Conservation (phyloP, 2,329 filamentous ascomycete species). For the Clarireedia hainanense region DNA sequence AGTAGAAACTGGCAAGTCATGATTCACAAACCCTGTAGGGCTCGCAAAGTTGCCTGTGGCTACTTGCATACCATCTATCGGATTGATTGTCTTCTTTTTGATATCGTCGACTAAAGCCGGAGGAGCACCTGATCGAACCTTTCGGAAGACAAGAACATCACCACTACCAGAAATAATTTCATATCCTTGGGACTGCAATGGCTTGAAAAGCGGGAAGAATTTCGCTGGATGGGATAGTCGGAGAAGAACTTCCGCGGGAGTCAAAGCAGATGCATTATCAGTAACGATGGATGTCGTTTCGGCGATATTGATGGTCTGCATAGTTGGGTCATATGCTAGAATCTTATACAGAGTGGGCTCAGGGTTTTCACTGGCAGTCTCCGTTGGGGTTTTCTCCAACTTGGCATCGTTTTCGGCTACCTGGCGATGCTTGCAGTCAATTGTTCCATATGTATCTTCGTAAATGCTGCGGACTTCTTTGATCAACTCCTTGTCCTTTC, state of each 20-base stretch:
- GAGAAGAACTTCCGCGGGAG: constrained; percentile 52
- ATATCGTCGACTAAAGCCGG: constrained; percentile 13
- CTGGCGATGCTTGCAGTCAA: constrained; percentile 28
- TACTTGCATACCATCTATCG: constrained; percentile 42
- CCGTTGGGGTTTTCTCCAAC: not conserved
- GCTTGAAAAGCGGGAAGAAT: constrained; percentile 56
- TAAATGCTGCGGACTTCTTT: constrained; percentile 35
- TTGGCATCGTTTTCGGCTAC: constrained; percentile 2
- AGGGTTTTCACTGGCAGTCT: not conserved
- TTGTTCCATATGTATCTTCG: constrained; percentile 35
- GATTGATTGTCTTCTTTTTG: constrained; percentile 35
- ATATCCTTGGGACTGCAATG: constrained; percentile 53
- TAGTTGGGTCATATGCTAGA: constrained; percentile 55
- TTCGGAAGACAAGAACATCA: constrained; percentile 60
- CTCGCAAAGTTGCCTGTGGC: constrained; percentile 52
- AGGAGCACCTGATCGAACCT: constrained; percentile 36
- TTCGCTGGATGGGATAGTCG: constrained; percentile 54
- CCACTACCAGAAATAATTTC: constrained; percentile 57
- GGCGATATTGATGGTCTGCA: constrained; percentile 48
- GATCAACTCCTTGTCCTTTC: constrained; percentile 28
- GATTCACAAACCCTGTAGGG: constrained; percentile 59
- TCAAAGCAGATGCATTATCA: constrained; percentile 40
- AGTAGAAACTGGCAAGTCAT: constrained; percentile 36
- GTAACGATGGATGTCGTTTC: constrained; percentile 51
- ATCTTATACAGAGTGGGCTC: constrained; percentile 48